Evolutionary conservation across 2,329 filamentous ascomycete genomes (phyloP), one percentile per base, ranked within the genome.

Genomic region (Ceratocystis alfenasii): DNA sequence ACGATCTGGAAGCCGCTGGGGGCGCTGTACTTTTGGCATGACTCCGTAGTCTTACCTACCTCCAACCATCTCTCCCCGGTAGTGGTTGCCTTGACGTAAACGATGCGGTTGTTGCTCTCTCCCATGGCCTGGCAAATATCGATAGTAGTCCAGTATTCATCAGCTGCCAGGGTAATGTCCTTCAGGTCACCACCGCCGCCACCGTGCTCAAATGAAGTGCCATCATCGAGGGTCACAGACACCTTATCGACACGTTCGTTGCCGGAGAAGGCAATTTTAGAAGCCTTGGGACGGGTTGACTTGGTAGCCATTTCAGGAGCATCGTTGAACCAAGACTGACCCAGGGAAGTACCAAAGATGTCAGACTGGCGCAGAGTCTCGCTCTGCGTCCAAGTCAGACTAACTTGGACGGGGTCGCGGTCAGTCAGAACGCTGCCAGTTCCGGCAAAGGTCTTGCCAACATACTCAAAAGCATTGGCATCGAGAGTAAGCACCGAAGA

Each of bases 341-440:
- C 81, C 69, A 78, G 74, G 5, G 78, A 75, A 0, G 80, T 80
- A 48, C 81, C 81, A 69, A 73, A 78, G 70, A 76, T 77, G 0
- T 25, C 22, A 25, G 22, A 25, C 22, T 25, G 22, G 22, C 22
- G 22, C 22, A 25, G 22, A 2, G 66, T 72, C 72, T 80, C 76
- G 61, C 75, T 25, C 22, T 25, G 22, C 15, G 74, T 67, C 78
- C 78, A 79, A 69, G 76, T 74, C 71, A 85, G 79, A 70, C 80
- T 75, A 17, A 82, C 79, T 17, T 77, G 74, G 65, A 88, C 76
- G 1, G 84, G 84, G 73, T 87, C 86, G 71, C 88, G 85, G 72
- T 88, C 85, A 1, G 81, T 81, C 28, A 88, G 75, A n/a, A 86
- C 76, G 68, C 72, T 79, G 36, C 82, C 83, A 2, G 76, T 59